phyloP scores from a whole-genome alignment of 2,329 filamentous ascomycete genomes.

The Cryoendolithus antarcticus region DNA sequence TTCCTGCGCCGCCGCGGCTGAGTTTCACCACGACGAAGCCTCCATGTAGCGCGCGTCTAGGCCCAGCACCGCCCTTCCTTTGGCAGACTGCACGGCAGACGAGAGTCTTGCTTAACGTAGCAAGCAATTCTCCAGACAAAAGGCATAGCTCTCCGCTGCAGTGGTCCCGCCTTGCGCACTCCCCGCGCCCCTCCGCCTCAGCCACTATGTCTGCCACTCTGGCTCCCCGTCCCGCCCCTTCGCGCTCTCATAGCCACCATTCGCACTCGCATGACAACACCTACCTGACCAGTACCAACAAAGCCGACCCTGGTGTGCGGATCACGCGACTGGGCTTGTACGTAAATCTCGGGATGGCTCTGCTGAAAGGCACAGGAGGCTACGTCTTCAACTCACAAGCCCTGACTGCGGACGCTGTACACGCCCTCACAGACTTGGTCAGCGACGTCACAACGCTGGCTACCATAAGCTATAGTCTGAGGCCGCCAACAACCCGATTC shows the following conservation, averaged over 20 bases:
- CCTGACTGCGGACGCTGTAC: slow-evolving; percentile 67
- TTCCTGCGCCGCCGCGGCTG: slow-evolving; percentile 3
- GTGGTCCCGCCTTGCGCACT: slow-evolving; percentile 23
- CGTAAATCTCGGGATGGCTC: slow-evolving; percentile 86
- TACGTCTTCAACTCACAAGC: slow-evolving; percentile 86
- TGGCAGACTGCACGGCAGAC: slow-evolving; percentile 1
- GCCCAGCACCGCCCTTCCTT: background rate
- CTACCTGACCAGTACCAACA: slow-evolving; percentile 69
- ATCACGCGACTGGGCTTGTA: slow-evolving; percentile 83
- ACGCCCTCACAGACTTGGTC: slow-evolving; percentile 87
- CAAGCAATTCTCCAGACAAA: background rate
- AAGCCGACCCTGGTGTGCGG: slow-evolving; percentile 82
- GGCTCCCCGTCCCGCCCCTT: slow-evolving; percentile 15
- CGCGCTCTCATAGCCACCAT: slow-evolving; percentile 45
- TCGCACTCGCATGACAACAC: slow-evolving; percentile 78
- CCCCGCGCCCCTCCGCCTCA: slow-evolving; percentile 8
- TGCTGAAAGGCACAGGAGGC: slow-evolving; percentile 83
- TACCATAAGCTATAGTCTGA: slow-evolving; percentile 87
- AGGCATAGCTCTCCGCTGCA: slow-evolving; percentile 15
- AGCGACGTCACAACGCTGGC: slow-evolving; percentile 89
- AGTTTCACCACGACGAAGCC: slow-evolving; percentile 2
- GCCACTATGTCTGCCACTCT: slow-evolving; percentile 8
- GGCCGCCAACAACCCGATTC: slow-evolving; percentile 69
- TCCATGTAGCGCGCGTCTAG: slow-evolving; percentile 2
- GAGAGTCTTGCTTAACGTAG: slow-evolving; percentile 5